These are phyloP conservation scores for Aureobasidium mangrovei DNA, from an alignment of 2,329 filamentous ascomycete genomes.

Conservation along the genomic window DNA sequence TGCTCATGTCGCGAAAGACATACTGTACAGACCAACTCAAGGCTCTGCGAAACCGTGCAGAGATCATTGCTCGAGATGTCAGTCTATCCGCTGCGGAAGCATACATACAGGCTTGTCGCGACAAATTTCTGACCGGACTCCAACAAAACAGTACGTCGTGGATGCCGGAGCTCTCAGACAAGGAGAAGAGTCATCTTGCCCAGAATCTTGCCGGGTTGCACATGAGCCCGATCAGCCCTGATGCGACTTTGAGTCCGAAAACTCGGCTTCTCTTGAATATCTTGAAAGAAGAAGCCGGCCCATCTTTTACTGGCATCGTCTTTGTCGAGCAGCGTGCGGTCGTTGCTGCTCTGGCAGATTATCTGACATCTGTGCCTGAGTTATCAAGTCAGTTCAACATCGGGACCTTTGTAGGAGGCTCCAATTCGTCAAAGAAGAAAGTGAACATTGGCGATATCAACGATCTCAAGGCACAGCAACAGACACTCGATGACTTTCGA, in stretches of 20 bases:
- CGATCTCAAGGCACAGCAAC: constrained; percentile 39
- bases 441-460: constrained; percentile 42
- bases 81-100: constrained; percentile 30
- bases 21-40: constrained; percentile 33
- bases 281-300: constrained; percentile 27
- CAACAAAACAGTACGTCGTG: constrained; percentile 19
- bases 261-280: constrained; percentile 26
- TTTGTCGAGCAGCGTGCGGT: constrained; percentile 40
- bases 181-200: constrained; percentile 27
- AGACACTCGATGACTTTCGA: constrained; percentile 47
- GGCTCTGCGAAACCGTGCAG: constrained; percentile 26
- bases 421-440: constrained; percentile 35
- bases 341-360: constrained; percentile 34
- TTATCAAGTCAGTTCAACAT: constrained; percentile 26
- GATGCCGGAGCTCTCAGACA: constrained; percentile 25
- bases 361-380: constrained; percentile 25
- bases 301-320: constrained; percentile 34
- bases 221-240: not conserved
- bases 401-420: constrained; percentile 46
- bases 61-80: constrained; percentile 30
- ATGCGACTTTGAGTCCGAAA: constrained; percentile 17
- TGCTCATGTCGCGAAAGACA: constrained; percentile 27
- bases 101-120: constrained; percentile 32
- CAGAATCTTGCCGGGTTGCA: constrained; percentile 16
- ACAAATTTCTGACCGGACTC: constrained; percentile 21